Evolutionary conservation across 768 basidiomycete genomes (phyloP), one percentile per base, ranked within the genome.

Genomic region (Tylopilus intermedius): DNA sequence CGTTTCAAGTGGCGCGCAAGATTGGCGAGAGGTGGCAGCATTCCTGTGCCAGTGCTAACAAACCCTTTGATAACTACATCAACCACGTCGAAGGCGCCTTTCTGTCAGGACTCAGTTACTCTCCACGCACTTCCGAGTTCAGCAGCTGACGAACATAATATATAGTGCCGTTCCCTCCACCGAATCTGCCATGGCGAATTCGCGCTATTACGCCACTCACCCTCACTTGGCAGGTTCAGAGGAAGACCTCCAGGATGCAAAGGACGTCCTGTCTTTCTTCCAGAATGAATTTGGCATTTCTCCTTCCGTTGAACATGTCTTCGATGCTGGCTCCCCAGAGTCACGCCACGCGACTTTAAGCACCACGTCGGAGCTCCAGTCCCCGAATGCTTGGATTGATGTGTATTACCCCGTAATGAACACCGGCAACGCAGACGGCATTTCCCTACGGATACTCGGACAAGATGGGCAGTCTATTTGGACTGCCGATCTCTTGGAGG

Each of bases 381-480:
- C 66, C 24, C 86, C 87, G 2, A 77, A 72, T 0, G 88, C 85
- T 51, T 93, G 90, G 90, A 82, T 92, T 53, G 89, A 92, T 58
- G 77, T 79, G 35, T 96, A 98, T 68, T 95, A 88, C 68, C 93
- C 94, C 2, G 76, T 93, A 39, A 71, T 95, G 73, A 91, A 95
- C 68, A 86, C 81, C 0, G 67, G 60, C 13, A 65, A 61, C 22
- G 83, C 90, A 1, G 73, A 86, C 7, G 79, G 86, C 49, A 80
- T 83, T 46, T 79, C 77, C 54, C 69, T 94, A 10, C 78, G 85
- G 45, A 81, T 94, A 21, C 69, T 90, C 41, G 79, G 74, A 21
- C 75, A 76, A 13, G 73, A 80, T 38, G 83, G 83, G 3, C 62
- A 68, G 18, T 63, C 74, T 13, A 65, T 76, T 5, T 89, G 90